Conservation (phyloP, 2,329 filamentous ascomycete genomes). For the Helminthosporium solani region DNA sequence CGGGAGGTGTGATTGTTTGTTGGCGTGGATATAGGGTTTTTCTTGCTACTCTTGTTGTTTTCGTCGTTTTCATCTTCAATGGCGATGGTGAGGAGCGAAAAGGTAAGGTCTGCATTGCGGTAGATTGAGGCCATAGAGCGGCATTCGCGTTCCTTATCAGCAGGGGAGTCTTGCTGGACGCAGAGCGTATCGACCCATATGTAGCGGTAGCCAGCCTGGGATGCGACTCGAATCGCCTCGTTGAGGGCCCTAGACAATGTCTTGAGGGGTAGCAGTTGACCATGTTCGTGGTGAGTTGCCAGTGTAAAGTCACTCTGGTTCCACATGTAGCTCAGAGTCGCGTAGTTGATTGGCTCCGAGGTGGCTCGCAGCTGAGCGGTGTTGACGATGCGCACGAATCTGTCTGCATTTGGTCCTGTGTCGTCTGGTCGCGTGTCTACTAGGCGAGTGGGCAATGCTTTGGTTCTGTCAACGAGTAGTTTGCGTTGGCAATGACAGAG, state of each 20-base stretch:
- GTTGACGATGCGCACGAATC: constrained; percentile 24
- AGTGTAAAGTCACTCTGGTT: constrained; percentile 20
- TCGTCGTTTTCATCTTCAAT: not conserved
- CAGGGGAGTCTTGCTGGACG: constrained; percentile 34
- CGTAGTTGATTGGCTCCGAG: constrained; percentile 20
- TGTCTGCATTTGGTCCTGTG: constrained; percentile 5
- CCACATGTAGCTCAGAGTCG: constrained; percentile 35
- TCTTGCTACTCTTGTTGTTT: not conserved
- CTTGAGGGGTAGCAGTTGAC: constrained; percentile 17
- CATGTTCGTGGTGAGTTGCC: constrained; percentile 15
- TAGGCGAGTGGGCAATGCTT: constrained; percentile 33
- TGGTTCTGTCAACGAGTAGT: not conserved
- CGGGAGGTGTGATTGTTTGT: too few species aligned
- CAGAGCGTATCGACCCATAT: constrained; percentile 40
- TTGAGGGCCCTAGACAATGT: constrained; percentile 25
- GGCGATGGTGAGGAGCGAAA: constrained; percentile 20
- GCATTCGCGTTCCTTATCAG: constrained; percentile 35
- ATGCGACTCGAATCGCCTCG: constrained; percentile 29
- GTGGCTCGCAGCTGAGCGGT: constrained; percentile 17
- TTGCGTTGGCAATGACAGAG: constrained; percentile 19
- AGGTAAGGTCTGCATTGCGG: constrained; percentile 38
- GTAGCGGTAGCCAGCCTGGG: constrained; percentile 33
- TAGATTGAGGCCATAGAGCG: constrained; percentile 32
- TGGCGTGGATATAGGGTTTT: too few species aligned
- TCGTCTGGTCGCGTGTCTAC: constrained; percentile 28